Evolutionary conservation across 2,329 filamentous ascomycete genomes (phyloP).

Genomic region (Gnomoniopsis sp.): DNA sequence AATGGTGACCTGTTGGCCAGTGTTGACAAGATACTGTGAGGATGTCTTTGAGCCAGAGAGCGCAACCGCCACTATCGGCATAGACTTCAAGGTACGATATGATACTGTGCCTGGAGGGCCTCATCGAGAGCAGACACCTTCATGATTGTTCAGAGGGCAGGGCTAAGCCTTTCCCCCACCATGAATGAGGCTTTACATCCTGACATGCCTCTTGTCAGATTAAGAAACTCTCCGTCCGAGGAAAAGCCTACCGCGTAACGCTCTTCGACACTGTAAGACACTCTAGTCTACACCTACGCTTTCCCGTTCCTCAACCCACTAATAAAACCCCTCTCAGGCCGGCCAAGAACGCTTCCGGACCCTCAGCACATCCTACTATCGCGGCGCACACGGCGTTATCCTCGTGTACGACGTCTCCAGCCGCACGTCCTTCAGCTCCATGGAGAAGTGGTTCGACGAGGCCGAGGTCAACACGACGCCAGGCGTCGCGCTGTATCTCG

Average conservation of each 20-base stretch:
- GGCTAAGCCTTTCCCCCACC: neutral
- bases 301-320: neutral
- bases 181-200: neutral
- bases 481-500: constrained; percentile 47
- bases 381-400: constrained; percentile 46
- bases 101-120: neutral
- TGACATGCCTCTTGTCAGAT: constrained; percentile 30
- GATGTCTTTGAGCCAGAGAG: constrained; percentile 55
- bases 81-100: constrained; percentile 50
- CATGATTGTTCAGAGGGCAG: neutral
- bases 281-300: constrained; percentile 3
- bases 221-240: constrained; percentile 50
- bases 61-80: constrained; percentile 53
- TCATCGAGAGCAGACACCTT: neutral
- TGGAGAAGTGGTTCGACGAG: constrained; percentile 54
- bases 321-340: constrained; percentile 27
- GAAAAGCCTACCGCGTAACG: constrained; percentile 48
- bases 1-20: constrained; percentile 25
- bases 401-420: constrained; percentile 48
- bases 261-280: constrained; percentile 47
- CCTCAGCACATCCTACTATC: constrained; percentile 48
- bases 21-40: constrained; percentile 53
- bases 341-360: constrained; percentile 54
- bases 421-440: constrained; percentile 46
- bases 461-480: constrained; percentile 46